These are phyloP conservation scores for Entonaema liquescens DNA, from an alignment of 495 filamentous ascomycete species.

Conservation along the genomic window DNA sequence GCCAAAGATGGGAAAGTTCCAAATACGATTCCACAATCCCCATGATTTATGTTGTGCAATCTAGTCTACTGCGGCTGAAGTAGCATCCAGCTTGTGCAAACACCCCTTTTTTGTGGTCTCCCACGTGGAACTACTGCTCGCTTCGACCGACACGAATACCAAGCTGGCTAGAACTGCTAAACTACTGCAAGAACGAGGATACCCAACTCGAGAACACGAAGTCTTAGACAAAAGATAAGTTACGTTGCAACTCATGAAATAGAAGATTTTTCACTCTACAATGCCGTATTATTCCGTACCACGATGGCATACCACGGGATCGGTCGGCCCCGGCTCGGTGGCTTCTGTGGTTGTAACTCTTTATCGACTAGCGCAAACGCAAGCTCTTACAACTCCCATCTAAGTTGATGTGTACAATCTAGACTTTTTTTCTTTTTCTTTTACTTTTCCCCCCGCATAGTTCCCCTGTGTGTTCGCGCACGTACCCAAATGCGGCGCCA, in stretches of 20 bases:
- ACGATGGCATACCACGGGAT: background rate
- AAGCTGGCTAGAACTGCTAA: background rate
- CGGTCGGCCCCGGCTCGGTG: slow-evolving; percentile 19
- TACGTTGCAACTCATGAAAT: slow-evolving; percentile 20
- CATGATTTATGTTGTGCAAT: slow-evolving; percentile 28
- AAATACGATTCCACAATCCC: slow-evolving; percentile 33
- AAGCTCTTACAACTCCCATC: background rate
- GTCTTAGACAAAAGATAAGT: slow-evolving; percentile 24
- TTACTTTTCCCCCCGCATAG: slow-evolving; percentile 11
- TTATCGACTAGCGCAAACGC: slow-evolving; percentile 9
- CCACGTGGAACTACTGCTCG: slow-evolving; percentile 34
- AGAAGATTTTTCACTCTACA: slow-evolving; percentile 1
- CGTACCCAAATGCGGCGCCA: background rate
- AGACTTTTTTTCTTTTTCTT: background rate
- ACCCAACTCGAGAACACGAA: slow-evolving; percentile 19
- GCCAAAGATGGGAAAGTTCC: slow-evolving; percentile 28
- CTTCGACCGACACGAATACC: slow-evolving; percentile 18
- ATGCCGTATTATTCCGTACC: background rate
- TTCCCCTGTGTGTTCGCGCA: background rate
- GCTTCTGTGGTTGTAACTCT: slow-evolving; percentile 8
- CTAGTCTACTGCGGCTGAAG: slow-evolving; percentile 25
- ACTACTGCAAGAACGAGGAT: background rate
- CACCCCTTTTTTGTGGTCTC: slow-evolving; percentile 6
- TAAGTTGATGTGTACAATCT: background rate
- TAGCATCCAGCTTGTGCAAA: slow-evolving; percentile 22